phyloP scores from a whole-genome alignment of 169 alveolate species.

The Cryptosporidium xiaoi region DNA sequence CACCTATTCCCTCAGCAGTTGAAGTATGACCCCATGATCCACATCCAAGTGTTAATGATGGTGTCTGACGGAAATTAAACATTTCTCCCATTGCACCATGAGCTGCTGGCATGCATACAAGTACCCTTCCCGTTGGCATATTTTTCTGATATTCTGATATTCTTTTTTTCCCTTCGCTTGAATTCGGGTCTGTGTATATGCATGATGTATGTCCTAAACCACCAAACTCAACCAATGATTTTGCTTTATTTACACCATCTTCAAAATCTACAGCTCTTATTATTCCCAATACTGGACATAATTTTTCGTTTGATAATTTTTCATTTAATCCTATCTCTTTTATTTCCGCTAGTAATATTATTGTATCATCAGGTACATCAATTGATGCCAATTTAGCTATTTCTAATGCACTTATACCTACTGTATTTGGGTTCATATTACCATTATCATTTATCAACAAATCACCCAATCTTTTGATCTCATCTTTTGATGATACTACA shows the following conservation, averaged over 20 bases:
- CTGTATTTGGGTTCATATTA: slow-evolving; percentile 74
- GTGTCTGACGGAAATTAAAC: slow-evolving; percentile 72
- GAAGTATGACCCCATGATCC: slow-evolving; percentile 77
- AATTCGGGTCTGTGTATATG: slow-evolving; percentile 75
- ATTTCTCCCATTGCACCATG: slow-evolving; percentile 78
- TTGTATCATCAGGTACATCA: slow-evolving; percentile 70
- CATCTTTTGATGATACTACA: slow-evolving; percentile 47
- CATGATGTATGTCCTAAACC: slow-evolving; percentile 77
- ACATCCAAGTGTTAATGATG: slow-evolving; percentile 76
- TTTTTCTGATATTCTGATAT: slow-evolving; percentile 54
- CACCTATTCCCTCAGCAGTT: slow-evolving; percentile 74
- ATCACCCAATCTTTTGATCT: slow-evolving; percentile 61
- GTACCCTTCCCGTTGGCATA: slow-evolving; percentile 75
- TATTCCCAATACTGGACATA: slow-evolving; percentile 75
- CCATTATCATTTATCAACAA: slow-evolving; percentile 62
- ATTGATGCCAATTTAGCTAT: slow-evolving; percentile 76
- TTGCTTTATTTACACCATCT: slow-evolving; percentile 66
- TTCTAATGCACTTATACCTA: slow-evolving; percentile 75
- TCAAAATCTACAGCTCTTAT: slow-evolving; percentile 71
- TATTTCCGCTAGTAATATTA: slow-evolving; percentile 64
- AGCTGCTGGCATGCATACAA: slow-evolving; percentile 76
- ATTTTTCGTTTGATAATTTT: slow-evolving; percentile 71
- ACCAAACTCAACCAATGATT: slow-evolving; percentile 67
- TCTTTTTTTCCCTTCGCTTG: slow-evolving; percentile 47
- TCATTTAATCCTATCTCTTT: slow-evolving; percentile 58